Percentiles rank a stretch among this genome's conserved stretches.
Evolutionary conservation across 1,284 basidiomycete species (phyloP).

Genomic region (Ganoderma multipileum): DNA sequence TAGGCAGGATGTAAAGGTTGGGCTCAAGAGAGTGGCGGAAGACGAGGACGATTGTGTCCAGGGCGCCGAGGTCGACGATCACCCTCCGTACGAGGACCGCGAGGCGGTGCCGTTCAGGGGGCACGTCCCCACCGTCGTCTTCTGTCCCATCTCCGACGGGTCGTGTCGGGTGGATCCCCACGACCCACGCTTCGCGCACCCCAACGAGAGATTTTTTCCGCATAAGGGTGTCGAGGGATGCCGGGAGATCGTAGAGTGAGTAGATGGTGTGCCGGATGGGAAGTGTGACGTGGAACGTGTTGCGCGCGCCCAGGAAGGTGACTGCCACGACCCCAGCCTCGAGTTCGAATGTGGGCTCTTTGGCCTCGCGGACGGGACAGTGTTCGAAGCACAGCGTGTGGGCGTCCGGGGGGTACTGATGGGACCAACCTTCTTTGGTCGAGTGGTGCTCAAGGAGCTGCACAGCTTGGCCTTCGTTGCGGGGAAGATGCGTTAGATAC

Average conservation of each 20-base stretch:
- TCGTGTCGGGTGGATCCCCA: not conserved
- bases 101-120: not conserved
- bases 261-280: slow-evolving; percentile 2
- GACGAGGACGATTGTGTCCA: slow-evolving; percentile 5
- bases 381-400: not conserved
- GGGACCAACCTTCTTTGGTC: not conserved
- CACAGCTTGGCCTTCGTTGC: not conserved
- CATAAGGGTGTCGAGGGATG: not conserved
- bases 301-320: not conserved
- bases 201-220: not conserved
- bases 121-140: not conserved
- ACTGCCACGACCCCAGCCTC: not conserved
- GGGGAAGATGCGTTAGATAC: not conserved
- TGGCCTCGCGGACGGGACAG: not conserved
- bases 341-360: not conserved
- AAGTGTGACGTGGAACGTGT: not conserved
- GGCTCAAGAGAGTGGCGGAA: slow-evolving; percentile 7
- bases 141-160: not conserved
- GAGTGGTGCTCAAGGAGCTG: not conserved
- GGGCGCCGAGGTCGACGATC: not conserved
- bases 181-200: not conserved
- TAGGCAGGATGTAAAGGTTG: slow-evolving; percentile 12
- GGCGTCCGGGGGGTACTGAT: not conserved
- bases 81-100: not conserved
- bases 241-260: slow-evolving; percentile 3